Percentiles rank a stretch among this genome's conserved stretches.
phyloP scores from a whole-genome alignment of 495 filamentous ascomycete genomes.

The Annulohypoxylon maeteangense region DNA sequence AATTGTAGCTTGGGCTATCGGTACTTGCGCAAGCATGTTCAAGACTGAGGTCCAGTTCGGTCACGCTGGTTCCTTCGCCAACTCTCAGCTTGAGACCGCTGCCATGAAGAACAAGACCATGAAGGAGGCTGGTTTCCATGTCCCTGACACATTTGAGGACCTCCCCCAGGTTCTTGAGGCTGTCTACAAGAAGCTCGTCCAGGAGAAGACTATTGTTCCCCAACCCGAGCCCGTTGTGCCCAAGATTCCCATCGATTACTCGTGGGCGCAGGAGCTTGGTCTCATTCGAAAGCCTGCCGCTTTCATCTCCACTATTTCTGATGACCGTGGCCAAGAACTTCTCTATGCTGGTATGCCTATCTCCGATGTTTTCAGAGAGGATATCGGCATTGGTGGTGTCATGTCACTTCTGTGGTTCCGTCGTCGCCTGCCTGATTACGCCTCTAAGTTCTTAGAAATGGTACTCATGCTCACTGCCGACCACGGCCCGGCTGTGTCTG shows the following conservation, averaged over 20 bases:
- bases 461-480: conserved; percentile 99
- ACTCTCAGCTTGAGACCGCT: conserved; percentile 98
- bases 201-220: conserved; percentile 83
- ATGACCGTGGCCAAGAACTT: conserved; percentile 99
- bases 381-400: conserved; percentile 98
- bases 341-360: conserved; percentile 99
- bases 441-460: conserved; percentile 99
- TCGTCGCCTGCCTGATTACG: conserved; percentile 93
- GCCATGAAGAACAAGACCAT: conserved; percentile 95
- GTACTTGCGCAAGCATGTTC: conserved; percentile 99
- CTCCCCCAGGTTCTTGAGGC: conserved; percentile 77
- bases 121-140: conserved; percentile 91
- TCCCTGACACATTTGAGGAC: conserved; percentile 97
- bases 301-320: conserved; percentile 99
- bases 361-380: conserved; percentile 98
- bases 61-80: conserved; percentile 97
- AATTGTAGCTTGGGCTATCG: conserved; percentile 98
- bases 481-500: conserved; percentile 97
- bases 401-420: conserved; percentile 99
- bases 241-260: conserved; percentile 99
- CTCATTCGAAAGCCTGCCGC: conserved; percentile 99
- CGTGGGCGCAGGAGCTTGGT: conserved; percentile 98
- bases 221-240: conserved; percentile 89
- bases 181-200: conserved; percentile 88
- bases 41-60: conserved; percentile 99